A percentile compares a stretch with the other conserved stretches of the same genome.
These are phyloP conservation scores for Cairneyella variabilis DNA, from an alignment of 495 filamentous ascomycete species.

Conservation along the genomic window DNA sequence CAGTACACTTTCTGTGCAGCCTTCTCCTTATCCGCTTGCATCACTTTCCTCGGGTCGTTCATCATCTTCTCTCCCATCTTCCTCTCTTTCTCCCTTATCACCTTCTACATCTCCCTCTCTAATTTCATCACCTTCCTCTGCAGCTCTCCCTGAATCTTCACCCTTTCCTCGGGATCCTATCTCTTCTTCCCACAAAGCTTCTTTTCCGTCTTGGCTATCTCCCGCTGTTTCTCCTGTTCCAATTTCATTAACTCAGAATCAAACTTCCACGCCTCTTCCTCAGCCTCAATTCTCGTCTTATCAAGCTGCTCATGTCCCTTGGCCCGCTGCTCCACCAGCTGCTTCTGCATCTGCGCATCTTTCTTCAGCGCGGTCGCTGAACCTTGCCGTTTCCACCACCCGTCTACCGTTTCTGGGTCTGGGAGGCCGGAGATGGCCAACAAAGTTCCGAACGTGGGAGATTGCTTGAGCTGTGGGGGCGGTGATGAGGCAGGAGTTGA, in stretches of 20 bases:
- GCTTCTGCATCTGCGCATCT: no score
- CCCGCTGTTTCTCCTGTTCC: conserved; percentile 5
- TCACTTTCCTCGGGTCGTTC: no score
- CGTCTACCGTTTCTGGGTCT: no score
- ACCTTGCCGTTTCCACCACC: no score
- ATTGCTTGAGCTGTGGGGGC: no score
- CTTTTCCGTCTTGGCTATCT: neutral
- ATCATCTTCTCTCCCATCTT: conserved; percentile 24
- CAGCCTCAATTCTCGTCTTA: neutral
- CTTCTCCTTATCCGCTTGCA: conserved; percentile 5
- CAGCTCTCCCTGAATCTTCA: neutral
- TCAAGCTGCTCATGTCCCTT: neutral
- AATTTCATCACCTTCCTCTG: no score
- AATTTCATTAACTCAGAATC: neutral
- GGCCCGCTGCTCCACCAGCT: no score
- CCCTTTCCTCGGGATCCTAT: neutral
- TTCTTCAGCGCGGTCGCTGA: no score
- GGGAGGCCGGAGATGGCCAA: no score
- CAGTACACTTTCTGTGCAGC: conserved; percentile 10
- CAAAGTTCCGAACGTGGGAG: no score
- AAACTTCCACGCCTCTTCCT: neutral
- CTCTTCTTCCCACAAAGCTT: neutral
- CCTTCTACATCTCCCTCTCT: neutral
- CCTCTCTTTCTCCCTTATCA: conserved; percentile 23
- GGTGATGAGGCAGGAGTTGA: no score